Conservation (phyloP, 2,329 filamentous ascomycete species). For the Dryadomyces sulphureus region DNA sequence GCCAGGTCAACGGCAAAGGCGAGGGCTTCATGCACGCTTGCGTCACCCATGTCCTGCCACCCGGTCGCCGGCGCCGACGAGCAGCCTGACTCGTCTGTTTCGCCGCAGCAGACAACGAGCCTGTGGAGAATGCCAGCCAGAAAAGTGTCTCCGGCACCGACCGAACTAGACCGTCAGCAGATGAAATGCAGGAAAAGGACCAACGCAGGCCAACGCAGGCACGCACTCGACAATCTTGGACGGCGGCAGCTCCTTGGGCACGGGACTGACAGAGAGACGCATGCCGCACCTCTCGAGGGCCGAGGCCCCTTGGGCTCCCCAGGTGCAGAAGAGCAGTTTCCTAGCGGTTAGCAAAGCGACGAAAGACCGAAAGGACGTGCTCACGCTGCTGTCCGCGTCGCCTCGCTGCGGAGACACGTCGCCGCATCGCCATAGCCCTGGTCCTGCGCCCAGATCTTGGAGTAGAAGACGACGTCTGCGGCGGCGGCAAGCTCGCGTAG, state of each 20-base stretch:
- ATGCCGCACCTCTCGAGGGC: constrained; percentile 23
- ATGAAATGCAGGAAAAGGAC: neutral
- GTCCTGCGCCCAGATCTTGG: constrained; percentile 52
- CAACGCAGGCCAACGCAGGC: neutral
- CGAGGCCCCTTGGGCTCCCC: constrained; percentile 29
- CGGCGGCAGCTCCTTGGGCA: constrained; percentile 20
- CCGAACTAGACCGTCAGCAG: constrained; percentile 30
- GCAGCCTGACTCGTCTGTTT: neutral
- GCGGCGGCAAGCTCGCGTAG: constrained; percentile 42
- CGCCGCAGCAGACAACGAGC: constrained; percentile 27
- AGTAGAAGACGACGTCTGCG: constrained; percentile 62
- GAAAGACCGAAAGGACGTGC: neutral
- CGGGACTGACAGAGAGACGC: constrained; percentile 25
- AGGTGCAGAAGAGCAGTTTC: constrained; percentile 26
- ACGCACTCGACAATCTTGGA: constrained; percentile 41
- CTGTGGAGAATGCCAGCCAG: constrained; percentile 56
- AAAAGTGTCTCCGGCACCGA: constrained; percentile 65
- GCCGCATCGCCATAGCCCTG: constrained; percentile 23
- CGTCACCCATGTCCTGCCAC: constrained; percentile 18
- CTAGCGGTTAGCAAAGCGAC: constrained; percentile 13
- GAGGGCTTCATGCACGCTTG: constrained; percentile 33
- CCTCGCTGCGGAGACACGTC: constrained; percentile 34
- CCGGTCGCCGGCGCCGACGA: neutral
- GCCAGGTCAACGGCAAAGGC: constrained; percentile 51
- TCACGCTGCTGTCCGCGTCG: constrained; percentile 14